Evolutionary conservation across 2,329 filamentous ascomycete species (phyloP).

Genomic region (Chalara sp.): DNA sequence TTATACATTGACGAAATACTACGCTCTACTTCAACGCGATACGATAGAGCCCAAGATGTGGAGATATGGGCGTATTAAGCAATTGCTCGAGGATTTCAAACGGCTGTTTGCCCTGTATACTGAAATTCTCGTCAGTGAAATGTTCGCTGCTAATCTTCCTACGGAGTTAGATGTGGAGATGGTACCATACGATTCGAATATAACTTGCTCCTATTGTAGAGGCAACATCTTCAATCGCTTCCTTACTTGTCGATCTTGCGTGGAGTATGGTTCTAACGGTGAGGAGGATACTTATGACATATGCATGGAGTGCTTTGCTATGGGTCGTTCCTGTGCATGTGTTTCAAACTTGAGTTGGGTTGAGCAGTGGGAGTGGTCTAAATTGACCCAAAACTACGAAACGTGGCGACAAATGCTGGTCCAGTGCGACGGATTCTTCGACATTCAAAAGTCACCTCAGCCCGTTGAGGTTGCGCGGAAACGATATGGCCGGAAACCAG

Average conservation of each 20-base stretch:
- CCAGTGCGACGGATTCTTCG: slow-evolving; percentile 60
- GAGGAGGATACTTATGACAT: slow-evolving; percentile 88
- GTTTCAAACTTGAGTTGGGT: slow-evolving; percentile 83
- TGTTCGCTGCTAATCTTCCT: slow-evolving; percentile 59
- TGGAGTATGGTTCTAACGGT: slow-evolving; percentile 58
- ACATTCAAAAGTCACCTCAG: slow-evolving; percentile 59
- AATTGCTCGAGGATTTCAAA: slow-evolving; percentile 78
- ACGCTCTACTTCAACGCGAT: slow-evolving; percentile 50
- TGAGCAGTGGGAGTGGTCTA: slow-evolving; percentile 84
- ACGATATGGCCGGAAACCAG: slow-evolving; percentile 64
- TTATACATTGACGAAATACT: slow-evolving; percentile 78
- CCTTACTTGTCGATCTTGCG: slow-evolving; percentile 81
- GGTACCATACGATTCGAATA: slow-evolving; percentile 78
- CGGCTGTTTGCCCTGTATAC: slow-evolving; percentile 73
- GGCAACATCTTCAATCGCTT: slow-evolving; percentile 98
- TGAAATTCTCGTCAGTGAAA: slow-evolving; percentile 75
- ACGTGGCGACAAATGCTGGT: slow-evolving; percentile 75
- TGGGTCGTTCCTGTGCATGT: slow-evolving; percentile 89
- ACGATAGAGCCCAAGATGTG: slow-evolving; percentile 35
- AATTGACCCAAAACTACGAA: slow-evolving; percentile 73
- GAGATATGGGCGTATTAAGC: slow-evolving; percentile 43
- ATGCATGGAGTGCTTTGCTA: slow-evolving; percentile 97
- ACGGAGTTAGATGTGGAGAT: slow-evolving; percentile 67
- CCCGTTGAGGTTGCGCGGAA: slow-evolving; percentile 65
- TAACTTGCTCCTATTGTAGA: slow-evolving; percentile 93